Conservation (phyloP, 306 rosid genomes). For the Coriaria nepalensis region DNA sequence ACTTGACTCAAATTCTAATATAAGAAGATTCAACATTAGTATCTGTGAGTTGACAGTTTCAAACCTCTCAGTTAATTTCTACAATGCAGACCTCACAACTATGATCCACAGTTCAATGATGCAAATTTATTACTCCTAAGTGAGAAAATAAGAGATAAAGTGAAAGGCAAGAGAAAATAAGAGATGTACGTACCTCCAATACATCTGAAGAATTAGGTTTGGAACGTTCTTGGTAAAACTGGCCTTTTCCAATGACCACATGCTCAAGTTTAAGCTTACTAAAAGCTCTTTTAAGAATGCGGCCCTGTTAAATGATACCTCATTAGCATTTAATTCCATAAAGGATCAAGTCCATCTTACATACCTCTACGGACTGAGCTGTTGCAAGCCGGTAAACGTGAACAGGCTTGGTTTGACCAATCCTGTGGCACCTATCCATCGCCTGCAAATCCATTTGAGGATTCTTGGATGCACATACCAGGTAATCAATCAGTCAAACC, state of each 20-base stretch:
- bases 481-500: constrained; percentile 5
- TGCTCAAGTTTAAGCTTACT: constrained; percentile 97
- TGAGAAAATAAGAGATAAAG: too few relatives aligned
- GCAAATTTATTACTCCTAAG: too few relatives aligned
- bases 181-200: constrained; percentile 36
- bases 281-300: constrained; percentile 84
- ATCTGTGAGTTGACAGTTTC: too few relatives aligned
- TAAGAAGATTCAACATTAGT: too few relatives aligned
- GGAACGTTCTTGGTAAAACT: constrained; percentile 64
- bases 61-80: too few relatives aligned
- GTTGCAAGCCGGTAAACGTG: constrained; percentile 96
- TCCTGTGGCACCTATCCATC: constrained; percentile 97
- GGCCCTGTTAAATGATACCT: constrained; percentile 46
- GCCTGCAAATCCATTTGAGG: constrained; percentile 99
- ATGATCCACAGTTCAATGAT: too few relatives aligned
- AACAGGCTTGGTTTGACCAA: constrained; percentile 93
- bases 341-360: neutral
- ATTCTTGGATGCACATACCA: constrained; percentile 42
- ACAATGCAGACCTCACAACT: too few relatives aligned
- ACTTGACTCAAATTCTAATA: too few relatives aligned
- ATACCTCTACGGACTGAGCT: constrained; percentile 88
- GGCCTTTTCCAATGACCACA: constrained; percentile 86
- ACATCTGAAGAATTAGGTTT: constrained; percentile 18
- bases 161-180: neutral
- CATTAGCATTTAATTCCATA: neutral